Evolutionary conservation across 805 yeast species (phyloP).

Genomic region (Kodamaea restingae): DNA sequence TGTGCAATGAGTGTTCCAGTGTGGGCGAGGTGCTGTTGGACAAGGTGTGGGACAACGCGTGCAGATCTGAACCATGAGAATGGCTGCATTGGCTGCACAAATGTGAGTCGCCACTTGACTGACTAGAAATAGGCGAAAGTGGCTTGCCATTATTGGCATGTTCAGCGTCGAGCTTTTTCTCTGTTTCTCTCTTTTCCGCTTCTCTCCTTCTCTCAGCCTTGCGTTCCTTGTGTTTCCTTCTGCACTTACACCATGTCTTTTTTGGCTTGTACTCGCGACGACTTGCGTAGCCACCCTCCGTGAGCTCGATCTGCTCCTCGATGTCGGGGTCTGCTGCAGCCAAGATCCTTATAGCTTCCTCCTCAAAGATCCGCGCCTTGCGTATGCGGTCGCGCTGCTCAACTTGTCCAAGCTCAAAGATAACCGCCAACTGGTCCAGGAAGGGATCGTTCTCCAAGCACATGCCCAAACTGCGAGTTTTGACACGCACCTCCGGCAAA

Average conservation of each 20-base stretch:
- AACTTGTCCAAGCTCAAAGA: slow-evolving; percentile 59
- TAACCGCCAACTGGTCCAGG: slow-evolving; percentile 65
- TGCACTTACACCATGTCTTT: not conserved
- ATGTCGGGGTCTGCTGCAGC: slow-evolving; percentile 11
- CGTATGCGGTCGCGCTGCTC: slow-evolving; percentile 62
- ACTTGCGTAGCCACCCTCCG: not conserved
- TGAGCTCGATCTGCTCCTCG: slow-evolving; percentile 11
- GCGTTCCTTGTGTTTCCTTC: too few species aligned
- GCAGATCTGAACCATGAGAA: not conserved
- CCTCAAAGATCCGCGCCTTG: slow-evolving; percentile 40
- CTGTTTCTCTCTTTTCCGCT: not conserved
- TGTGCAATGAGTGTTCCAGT: not conserved
- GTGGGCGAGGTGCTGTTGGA: not conserved
- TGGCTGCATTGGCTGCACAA: too few species aligned
- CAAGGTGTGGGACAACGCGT: not conserved
- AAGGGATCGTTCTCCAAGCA: slow-evolving; percentile 87
- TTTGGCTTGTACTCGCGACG: not conserved
- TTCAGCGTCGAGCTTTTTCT: not conserved
- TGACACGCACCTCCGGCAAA: slow-evolving; percentile 57
- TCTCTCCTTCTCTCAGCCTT: not conserved
- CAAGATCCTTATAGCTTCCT: slow-evolving; percentile 18
- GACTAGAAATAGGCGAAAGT: too few species aligned
- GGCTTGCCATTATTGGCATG: not conserved
- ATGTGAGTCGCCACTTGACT: too few species aligned
- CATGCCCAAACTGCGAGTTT: slow-evolving; percentile 53